phyloP scores from a whole-genome alignment of 768 basidiomycete species.

The Boletales sp. region DNA sequence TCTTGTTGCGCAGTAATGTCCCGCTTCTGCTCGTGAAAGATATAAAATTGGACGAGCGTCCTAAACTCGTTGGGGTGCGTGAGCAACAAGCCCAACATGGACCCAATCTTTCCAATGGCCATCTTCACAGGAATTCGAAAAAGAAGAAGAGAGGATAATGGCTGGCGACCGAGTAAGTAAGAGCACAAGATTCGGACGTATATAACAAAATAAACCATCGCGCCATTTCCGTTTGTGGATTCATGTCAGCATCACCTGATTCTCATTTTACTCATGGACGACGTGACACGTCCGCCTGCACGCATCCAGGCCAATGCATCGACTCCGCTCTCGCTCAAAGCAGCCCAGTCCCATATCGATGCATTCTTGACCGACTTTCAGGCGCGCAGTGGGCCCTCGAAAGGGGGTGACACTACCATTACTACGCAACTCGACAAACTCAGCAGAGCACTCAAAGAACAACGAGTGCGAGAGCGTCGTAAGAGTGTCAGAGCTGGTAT shows the following conservation, averaged over 20 bases:
- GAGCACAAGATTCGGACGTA: too few species aligned
- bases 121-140: conserved; percentile 3
- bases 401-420: conserved; percentile 52
- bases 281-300: conserved; percentile 44
- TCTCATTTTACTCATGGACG: conserved; percentile 37
- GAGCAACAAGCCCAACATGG: conserved; percentile 63
- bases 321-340: conserved; percentile 37
- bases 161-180: too few species aligned
- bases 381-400: conserved; percentile 41
- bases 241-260: conserved; percentile 15
- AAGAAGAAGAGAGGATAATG: too few species aligned
- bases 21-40: conserved; percentile 78
- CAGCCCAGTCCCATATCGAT: conserved; percentile 39
- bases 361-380: conserved; percentile 49
- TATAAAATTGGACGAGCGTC: conserved; percentile 74
- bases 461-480: conserved; percentile 31
- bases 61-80: conserved; percentile 84
- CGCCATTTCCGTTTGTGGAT: conserved; percentile 8
- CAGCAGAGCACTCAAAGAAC: conserved; percentile 48
- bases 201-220: neutral
- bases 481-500: conserved; percentile 5
- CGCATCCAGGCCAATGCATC: conserved; percentile 41
- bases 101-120: conserved; percentile 50
- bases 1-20: conserved; percentile 77
- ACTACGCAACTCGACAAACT: conserved; percentile 60